phyloP scores from a whole-genome alignment of 768 basidiomycete species.

The Trametes sanguinea region DNA sequence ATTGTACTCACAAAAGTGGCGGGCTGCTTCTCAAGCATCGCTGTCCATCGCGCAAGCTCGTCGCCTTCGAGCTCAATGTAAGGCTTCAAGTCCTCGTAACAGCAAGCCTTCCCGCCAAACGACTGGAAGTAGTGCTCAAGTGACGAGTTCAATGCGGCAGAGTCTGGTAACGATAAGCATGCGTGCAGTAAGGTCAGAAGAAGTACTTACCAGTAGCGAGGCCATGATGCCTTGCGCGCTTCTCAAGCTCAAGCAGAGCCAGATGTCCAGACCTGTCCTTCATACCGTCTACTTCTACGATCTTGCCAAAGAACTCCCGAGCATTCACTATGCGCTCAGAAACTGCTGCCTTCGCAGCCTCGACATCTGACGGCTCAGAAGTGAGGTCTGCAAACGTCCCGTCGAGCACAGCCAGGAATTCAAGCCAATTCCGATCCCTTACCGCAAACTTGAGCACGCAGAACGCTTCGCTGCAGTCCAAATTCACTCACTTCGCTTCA shows the following conservation, averaged over 20 bases:
- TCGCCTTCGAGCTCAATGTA: conserved; percentile 57
- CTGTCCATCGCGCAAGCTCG: conserved; percentile 51
- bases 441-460: conserved; percentile 4
- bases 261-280: conserved; percentile 76
- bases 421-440: conserved; percentile 85
- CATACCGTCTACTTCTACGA: conserved; percentile 66
- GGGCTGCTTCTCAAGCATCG: conserved; percentile 52
- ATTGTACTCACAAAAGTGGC: conserved; percentile 45
- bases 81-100: conserved; percentile 81
- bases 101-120: conserved; percentile 82
- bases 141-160: conserved; percentile 44
- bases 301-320: conserved; percentile 51
- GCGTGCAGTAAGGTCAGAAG: no score
- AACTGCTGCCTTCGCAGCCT: conserved; percentile 41
- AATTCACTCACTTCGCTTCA: conserved; percentile 54
- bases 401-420: conserved; percentile 75
- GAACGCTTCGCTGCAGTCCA: neutral
- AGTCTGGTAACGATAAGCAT: conserved; percentile 38
- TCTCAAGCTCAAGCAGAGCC: conserved; percentile 76
- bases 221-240: conserved; percentile 50
- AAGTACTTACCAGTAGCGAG: conserved; percentile 46
- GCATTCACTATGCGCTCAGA: conserved; percentile 44
- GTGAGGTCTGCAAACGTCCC: conserved; percentile 54
- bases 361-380: conserved; percentile 28
- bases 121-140: conserved; percentile 69